A percentile compares a stretch with the other conserved stretches of the same genome.
Evolutionary conservation across 2,329 filamentous ascomycete genomes (phyloP).

Genomic region (Hymenoscyphus fructigenus): DNA sequence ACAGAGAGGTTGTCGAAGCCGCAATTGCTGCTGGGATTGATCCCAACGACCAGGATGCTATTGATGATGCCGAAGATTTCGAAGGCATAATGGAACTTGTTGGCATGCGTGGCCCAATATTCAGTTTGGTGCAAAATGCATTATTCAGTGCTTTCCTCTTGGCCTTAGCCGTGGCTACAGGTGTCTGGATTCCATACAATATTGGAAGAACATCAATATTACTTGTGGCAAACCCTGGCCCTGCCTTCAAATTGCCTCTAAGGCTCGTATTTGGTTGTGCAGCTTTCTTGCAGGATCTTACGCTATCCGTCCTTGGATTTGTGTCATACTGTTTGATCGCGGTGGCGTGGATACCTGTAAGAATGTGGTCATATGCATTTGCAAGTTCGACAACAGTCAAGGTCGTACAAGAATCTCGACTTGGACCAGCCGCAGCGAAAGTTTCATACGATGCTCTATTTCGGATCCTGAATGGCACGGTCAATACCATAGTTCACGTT

Average conservation of each 20-base stretch:
- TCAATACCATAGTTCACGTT: conserved; percentile 46
- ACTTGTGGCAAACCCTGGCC: conserved; percentile 73
- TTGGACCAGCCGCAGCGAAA: conserved; percentile 24
- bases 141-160: conserved; percentile 92
- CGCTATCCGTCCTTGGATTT: conserved; percentile 63
- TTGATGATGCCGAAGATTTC: conserved; percentile 88
- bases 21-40: conserved; percentile 70
- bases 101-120: conserved; percentile 90
- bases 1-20: conserved; percentile 61
- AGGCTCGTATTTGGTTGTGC: conserved; percentile 69
- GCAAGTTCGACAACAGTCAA: background rate
- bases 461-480: conserved; percentile 49
- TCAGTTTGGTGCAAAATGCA: conserved; percentile 88
- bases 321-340: conserved; percentile 40
- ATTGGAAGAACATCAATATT: conserved; percentile 83
- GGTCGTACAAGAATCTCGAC: conserved; percentile 2
- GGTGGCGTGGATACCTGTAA: conserved; percentile 23
- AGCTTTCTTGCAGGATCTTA: conserved; percentile 76
- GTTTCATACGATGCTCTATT: conserved; percentile 32
- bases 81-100: conserved; percentile 95
- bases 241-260: conserved; percentile 67
- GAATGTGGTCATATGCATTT: conserved; percentile 19
- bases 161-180: conserved; percentile 78
- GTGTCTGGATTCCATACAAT: conserved; percentile 89
- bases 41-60: conserved; percentile 70